phyloP scores from a whole-genome alignment of 1,284 basidiomycete species.

The Irpex lacteus region DNA sequence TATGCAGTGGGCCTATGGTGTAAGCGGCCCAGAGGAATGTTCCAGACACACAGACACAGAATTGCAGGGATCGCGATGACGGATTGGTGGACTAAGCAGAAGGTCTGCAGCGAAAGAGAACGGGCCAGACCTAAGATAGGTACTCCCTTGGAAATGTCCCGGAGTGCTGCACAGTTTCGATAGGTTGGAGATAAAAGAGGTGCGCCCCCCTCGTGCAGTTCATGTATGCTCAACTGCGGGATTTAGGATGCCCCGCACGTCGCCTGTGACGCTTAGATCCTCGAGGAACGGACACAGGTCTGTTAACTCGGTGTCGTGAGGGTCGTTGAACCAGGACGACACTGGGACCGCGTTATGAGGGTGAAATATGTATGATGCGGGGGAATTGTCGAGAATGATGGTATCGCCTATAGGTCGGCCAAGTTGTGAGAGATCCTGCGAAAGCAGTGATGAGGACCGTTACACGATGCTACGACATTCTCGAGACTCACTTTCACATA shows the following conservation, averaged over 20 bases:
- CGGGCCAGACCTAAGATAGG: background rate
- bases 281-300: conserved; percentile 93
- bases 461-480: conserved; percentile 12
- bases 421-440: conserved; percentile 92
- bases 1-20: conserved; percentile 1
- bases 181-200: background rate
- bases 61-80: background rate
- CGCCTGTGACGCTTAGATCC: conserved; percentile 83
- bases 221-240: conserved; percentile 56
- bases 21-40: background rate
- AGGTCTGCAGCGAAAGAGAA: background rate
- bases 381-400: conserved; percentile 99
- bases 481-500: conserved; percentile 91
- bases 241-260: conserved; percentile 91
- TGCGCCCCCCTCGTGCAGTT: background rate
- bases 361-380: conserved; percentile 99
- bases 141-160: background rate
- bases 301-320: conserved; percentile 95
- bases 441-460: conserved; percentile 6
- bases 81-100: background rate
- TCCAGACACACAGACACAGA: background rate
- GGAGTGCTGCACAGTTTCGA: background rate
- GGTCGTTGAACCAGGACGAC: conserved; percentile 99
- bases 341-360: conserved; percentile 99
- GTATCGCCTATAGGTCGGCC: conserved; percentile 90